These are phyloP conservation scores for Salvia rosmarinus DNA, from an alignment of 257 asterid genomes.

Conservation along the genomic window DNA sequence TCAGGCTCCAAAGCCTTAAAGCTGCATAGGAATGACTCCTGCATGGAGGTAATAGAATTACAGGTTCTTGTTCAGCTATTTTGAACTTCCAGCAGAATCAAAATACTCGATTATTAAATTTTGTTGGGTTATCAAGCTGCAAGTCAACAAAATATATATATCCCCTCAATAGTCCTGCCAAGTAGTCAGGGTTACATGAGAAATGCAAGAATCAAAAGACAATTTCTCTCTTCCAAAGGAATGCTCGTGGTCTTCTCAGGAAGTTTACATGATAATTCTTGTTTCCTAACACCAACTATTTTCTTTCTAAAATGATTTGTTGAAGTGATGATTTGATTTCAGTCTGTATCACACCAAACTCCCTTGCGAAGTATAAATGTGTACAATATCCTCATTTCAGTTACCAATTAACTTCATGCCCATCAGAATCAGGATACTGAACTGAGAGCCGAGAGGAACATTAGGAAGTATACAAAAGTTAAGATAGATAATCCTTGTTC, in stretches of 20 bases:
- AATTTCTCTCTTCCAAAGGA: background rate
- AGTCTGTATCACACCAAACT: background rate
- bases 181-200: background rate
- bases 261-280: background rate
- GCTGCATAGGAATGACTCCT: conserved; percentile 73
- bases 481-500: background rate
- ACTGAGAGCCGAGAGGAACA: background rate
- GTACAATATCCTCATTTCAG: background rate
- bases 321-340: background rate
- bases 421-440: background rate
- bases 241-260: background rate
- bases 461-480: background rate
- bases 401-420: background rate
- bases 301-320: background rate
- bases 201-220: background rate
- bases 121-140: background rate
- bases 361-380: background rate
- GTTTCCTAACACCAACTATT: background rate
- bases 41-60: conserved; percentile 28
- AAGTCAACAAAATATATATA: background rate
- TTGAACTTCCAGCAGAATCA: conserved; percentile 19
- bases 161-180: background rate
- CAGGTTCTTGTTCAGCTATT: background rate
- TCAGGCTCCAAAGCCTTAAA: conserved; percentile 82
- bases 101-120: background rate